Evolutionary conservation across 257 asterid species (phyloP).

Genomic region (Nicotiana attenuata): DNA sequence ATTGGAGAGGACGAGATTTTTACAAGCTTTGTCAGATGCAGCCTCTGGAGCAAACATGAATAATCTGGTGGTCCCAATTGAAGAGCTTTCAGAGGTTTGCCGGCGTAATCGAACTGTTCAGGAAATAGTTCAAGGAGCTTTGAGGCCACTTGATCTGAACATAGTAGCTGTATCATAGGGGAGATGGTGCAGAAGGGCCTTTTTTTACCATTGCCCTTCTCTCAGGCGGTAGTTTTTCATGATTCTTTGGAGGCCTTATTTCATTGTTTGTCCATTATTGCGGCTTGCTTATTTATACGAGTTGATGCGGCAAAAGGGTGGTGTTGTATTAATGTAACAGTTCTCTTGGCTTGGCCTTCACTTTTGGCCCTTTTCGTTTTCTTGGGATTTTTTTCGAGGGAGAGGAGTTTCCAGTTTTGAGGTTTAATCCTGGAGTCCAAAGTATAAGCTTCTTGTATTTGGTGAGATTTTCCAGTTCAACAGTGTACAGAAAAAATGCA

Average conservation of each 20-base stretch:
- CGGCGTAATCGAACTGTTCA: constrained; percentile 95
- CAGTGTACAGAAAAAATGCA: not conserved
- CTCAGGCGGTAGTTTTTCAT: constrained; percentile 12
- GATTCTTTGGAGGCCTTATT: constrained; percentile 30
- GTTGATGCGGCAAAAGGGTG: constrained; percentile 30
- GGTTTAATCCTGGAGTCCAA: not conserved
- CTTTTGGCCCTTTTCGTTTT: not conserved
- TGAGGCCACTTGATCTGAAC: constrained; percentile 84
- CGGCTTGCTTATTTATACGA: constrained; percentile 27
- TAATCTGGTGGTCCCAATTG: constrained; percentile 63
- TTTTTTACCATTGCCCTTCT: constrained; percentile 49
- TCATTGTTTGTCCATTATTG: constrained; percentile 14
- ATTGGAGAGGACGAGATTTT: constrained; percentile 59
- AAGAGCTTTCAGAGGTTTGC: constrained; percentile 89
- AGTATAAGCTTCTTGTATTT: not conserved
- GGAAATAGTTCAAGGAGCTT: constrained; percentile 93
- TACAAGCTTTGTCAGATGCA: constrained; percentile 78
- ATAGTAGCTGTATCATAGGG: constrained; percentile 53
- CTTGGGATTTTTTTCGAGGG: not conserved
- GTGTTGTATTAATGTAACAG: constrained; percentile 32
- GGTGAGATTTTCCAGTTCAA: not conserved
- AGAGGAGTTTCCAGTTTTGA: constrained; percentile 5
- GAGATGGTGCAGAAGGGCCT: constrained; percentile 50
- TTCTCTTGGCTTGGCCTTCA: not conserved
- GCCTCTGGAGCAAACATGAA: constrained; percentile 53